A percentile compares a stretch with the other conserved stretches of the same genome.
Conservation (phyloP, 1,284 basidiomycete species). For the Tilletia caries region DNA sequence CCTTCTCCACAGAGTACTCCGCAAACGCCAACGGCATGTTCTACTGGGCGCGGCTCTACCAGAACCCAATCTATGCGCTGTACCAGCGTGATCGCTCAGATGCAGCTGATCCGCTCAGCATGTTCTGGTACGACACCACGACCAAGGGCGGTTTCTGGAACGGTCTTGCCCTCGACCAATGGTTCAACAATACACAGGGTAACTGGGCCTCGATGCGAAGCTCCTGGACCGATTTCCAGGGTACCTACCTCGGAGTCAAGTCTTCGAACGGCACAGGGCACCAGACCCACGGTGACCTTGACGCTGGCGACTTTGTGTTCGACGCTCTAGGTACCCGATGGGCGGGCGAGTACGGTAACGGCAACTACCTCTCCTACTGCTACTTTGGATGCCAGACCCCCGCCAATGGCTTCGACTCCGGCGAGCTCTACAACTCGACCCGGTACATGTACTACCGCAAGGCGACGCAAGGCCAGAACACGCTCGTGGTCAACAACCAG, state of each 20-base stretch:
- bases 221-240: slow-evolving; percentile 81
- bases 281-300: slow-evolving; percentile 90
- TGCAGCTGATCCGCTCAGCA: slow-evolving; percentile 88
- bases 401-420: slow-evolving; percentile 53
- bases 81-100: slow-evolving; percentile 83
- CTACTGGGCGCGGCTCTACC: slow-evolving; percentile 39
- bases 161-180: slow-evolving; percentile 77
- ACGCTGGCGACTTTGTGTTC: slow-evolving; percentile 87
- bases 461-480: slow-evolving; percentile 95
- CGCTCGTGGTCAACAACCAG: slow-evolving; percentile 69
- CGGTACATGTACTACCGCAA: slow-evolving; percentile 70
- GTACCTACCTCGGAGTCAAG: slow-evolving; percentile 82
- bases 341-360: slow-evolving; percentile 90
- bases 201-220: slow-evolving; percentile 90
- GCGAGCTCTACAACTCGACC: slow-evolving; percentile 31
- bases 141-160: slow-evolving; percentile 88
- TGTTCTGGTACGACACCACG: slow-evolving; percentile 95
- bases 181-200: slow-evolving; percentile 61
- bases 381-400: slow-evolving; percentile 51
- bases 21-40: slow-evolving; percentile 53
- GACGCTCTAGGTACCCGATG: slow-evolving; percentile 92
- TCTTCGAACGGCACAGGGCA: slow-evolving; percentile 68
- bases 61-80: slow-evolving; percentile 69
- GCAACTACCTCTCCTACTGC: slow-evolving; percentile 66
- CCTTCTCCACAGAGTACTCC: slow-evolving; percentile 62